Conservation (phyloP, 495 filamentous ascomycete genomes). For the Penicillium lagena region DNA sequence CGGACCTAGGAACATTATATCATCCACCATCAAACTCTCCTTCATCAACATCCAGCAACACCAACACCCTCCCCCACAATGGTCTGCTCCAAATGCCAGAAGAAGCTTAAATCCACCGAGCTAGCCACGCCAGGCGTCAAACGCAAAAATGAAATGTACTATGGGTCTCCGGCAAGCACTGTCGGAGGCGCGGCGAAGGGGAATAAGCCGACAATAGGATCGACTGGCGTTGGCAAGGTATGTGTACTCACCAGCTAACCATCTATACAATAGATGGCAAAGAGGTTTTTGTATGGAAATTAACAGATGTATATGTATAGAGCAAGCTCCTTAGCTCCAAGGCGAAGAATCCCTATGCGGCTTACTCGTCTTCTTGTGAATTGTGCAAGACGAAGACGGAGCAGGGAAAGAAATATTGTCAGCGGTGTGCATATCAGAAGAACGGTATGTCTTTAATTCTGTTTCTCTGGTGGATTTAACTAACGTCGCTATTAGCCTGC, state of each 20-base stretch:
- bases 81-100: constrained; percentile 66
- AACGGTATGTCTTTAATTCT: constrained; percentile 41
- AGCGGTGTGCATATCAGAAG: constrained; percentile 60
- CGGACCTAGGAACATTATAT: constrained; percentile 7
- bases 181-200: constrained; percentile 41
- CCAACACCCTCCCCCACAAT: constrained; percentile 31
- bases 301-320: constrained; percentile 24
- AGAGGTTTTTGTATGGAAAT: too few relatives aligned
- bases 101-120: constrained; percentile 53
- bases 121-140: constrained; percentile 66
- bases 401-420: constrained; percentile 55
- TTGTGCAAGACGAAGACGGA: constrained; percentile 61
- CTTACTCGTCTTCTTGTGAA: constrained; percentile 56
- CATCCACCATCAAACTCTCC: not conserved
- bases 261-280: too few relatives aligned
- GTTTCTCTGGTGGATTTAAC: not conserved
- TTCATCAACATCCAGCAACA: not conserved
- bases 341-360: constrained; percentile 64
- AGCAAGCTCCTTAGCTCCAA: constrained; percentile 62
- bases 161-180: constrained; percentile 56
- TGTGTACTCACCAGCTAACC: not conserved
- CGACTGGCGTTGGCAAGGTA: constrained; percentile 34
- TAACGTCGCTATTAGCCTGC: constrained; percentile 39
- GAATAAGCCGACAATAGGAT: constrained; percentile 24
- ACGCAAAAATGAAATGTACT: constrained; percentile 66